Evolutionary conservation across 352 stramenopile species (phyloP), one percentile per base, ranked within the genome.

Genomic region (Phytophthora europaea): DNA sequence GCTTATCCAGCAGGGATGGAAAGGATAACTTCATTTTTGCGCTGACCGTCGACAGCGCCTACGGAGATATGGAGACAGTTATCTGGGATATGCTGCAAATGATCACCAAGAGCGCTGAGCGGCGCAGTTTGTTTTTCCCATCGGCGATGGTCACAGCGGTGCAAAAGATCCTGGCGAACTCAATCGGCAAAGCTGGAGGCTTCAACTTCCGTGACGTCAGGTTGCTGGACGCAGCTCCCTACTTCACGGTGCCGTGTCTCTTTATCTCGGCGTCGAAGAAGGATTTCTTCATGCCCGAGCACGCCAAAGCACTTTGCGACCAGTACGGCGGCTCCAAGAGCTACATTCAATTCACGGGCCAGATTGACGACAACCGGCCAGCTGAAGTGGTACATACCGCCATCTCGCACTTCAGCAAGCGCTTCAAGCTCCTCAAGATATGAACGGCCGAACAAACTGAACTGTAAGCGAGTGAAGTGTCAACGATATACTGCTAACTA

Each of bases 51-150:
- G 88, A 95, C 67, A 89, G 82, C 33, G 80, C 81, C 7, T 95
- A 91, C 53, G 85, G 84, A 52, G 88, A 95, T 55, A 89, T 95
- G 83, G 81, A 93, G 68, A 81, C 84, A 61, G 85, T 95, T 23
- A 83, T 95, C 56, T 77, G 78, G 58, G 88, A 95, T 79, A 91
- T 92, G 85, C 70, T 95, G 7, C 51, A 75, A 10, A 88, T 91
- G 79, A 82, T 95, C 58, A 83, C 75, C 48, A 83, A 85, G 61
- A 95, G 88, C 26, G 88, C 88, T 2, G 76, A 93, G 77, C 87
- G 88, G 36, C 88, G 88, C 10, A 79, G 82, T 65, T 61, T 95
- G n/a, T 78, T 76, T n/a, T 82, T 95, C 36, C 85, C 88, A 1
- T 70, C 76, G 3, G 70, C 84, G 1, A 95, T 94, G 85, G 65